phyloP scores from a whole-genome alignment of 1,139 yeast species.

The Ashbya aceris region DNA sequence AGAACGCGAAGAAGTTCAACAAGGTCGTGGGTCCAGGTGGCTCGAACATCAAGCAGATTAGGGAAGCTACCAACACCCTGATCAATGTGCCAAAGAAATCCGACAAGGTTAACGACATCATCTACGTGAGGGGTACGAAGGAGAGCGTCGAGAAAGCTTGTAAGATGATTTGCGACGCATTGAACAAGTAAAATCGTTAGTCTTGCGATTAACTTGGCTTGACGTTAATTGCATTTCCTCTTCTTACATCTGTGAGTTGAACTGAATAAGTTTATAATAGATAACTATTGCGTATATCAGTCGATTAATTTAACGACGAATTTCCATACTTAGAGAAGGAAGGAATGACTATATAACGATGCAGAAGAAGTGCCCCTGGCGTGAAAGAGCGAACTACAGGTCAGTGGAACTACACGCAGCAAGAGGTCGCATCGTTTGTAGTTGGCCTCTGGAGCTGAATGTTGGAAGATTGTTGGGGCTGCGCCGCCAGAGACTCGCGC shows the following conservation, averaged over 20 bases:
- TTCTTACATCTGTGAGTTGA: too few relatives aligned
- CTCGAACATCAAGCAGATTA: constrained; percentile 50
- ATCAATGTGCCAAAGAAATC: constrained; percentile 55
- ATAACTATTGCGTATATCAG: constrained; percentile 2
- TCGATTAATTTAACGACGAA: background rate
- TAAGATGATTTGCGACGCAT: constrained; percentile 28
- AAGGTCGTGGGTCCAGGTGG: constrained; percentile 75
- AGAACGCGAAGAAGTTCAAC: constrained; percentile 40
- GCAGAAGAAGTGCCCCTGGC: background rate
- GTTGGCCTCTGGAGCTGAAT: constrained; percentile 40
- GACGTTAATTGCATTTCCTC: too few relatives aligned
- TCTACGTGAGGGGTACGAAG: constrained; percentile 37
- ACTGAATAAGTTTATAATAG: background rate
- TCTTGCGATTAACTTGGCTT: too few relatives aligned
- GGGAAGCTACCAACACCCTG: constrained; percentile 49
- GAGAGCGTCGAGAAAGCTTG: constrained; percentile 37
- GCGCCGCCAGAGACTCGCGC: constrained; percentile 20
- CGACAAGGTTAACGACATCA: constrained; percentile 42
- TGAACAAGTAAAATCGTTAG: constrained; percentile 11
- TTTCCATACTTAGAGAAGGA: background rate
- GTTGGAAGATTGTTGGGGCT: constrained; percentile 21
- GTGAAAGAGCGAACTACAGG: background rate
- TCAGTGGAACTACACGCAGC: constrained; percentile 25
- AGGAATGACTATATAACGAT: constrained; percentile 3
- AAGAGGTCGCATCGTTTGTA: constrained; percentile 36